These are phyloP conservation scores for Curvularia eragrostidis DNA, from an alignment of 2,329 filamentous ascomycete genomes.

Conservation along the genomic window DNA sequence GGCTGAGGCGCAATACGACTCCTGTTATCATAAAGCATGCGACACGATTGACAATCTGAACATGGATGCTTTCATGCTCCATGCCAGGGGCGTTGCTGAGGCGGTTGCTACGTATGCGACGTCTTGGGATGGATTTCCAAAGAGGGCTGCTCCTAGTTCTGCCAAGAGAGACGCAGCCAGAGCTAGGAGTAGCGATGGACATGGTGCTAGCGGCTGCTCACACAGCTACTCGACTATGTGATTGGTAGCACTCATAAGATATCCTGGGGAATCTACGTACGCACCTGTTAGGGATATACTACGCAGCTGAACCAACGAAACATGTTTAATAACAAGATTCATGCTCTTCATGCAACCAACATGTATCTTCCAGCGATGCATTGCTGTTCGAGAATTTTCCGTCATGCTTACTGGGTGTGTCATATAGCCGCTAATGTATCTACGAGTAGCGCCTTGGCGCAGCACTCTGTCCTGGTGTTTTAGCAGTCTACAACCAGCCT, in stretches of 20 bases:
- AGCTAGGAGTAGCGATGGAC: background rate
- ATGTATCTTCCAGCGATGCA: background rate
- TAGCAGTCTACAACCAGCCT: background rate
- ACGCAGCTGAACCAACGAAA: background rate
- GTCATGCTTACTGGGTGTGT: background rate
- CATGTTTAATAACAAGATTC: background rate
- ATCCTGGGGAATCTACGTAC: too few relatives aligned
- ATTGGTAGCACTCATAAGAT: background rate
- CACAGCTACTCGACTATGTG: background rate
- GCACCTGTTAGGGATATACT: background rate
- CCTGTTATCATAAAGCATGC: background rate
- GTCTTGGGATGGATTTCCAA: slow-evolving; percentile 1
- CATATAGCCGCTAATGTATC: background rate
- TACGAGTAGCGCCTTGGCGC: background rate
- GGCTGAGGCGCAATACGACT: background rate
- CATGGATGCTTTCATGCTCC: slow-evolving; percentile 1
- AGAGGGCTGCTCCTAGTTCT: background rate
- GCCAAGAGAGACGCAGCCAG: background rate
- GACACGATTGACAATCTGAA: background rate
- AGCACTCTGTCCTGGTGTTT: background rate
- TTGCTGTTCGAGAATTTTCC: background rate
- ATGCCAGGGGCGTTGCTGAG: background rate
- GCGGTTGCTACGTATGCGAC: background rate
- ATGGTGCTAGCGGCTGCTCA: background rate
- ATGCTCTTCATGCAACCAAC: background rate